Base-by-base conservation (phyloP, 345 rosid genomes). In the Salix koriyanagi region DNA sequence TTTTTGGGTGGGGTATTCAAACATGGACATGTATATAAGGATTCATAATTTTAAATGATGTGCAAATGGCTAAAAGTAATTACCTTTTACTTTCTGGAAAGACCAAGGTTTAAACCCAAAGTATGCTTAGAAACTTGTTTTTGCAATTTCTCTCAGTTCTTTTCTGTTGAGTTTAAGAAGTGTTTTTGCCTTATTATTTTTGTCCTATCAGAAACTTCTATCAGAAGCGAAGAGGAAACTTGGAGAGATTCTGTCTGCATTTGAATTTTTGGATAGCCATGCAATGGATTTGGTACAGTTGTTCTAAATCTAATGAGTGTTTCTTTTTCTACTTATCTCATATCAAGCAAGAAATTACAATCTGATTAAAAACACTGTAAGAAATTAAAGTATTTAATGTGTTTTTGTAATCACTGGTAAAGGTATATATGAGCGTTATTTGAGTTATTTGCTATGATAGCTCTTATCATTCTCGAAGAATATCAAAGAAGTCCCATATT, bases 201-300 rank as follows among this genome's bases (percentile, higher is more conserved):
- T 74, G 65, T 65, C 65, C 79, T 81, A 42, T 52, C 85, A 93
- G 98, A 92, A 91, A 90, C 93, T 96, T 81, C 84, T 93, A 39
- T 78, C 79, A 71, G 96, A 91, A 85, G 98, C 97, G 72, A 96
- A 90, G 85, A 87, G 83, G 83, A 93, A 87, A 84, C 97, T 96
- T 56, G 99, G 98, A 80, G 99, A 96, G 79, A 84, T 93, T 86
- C 84, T 96, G 48, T 96, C 99, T 7, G 97, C 98, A 66, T 91
- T 92, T 67, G 98, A 93, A 83, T 93, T 93, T 87, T 84, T 92
- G 88, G 99, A 96, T 86, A 82, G 84, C 39, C 80, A 84, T 21
- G 83, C 99, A 66, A 87, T 96, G 92, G 87, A 85, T 81, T 80
- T 93, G 90, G 97, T 92, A 78, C 83, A 88, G 46, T 61, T 72